Percentiles rank a stretch among this genome's conserved stretches.
These are phyloP conservation scores for Ophiocordyceps camponoti-floridani DNA, from an alignment of 2,329 filamentous ascomycete species.

Conservation along the genomic window DNA sequence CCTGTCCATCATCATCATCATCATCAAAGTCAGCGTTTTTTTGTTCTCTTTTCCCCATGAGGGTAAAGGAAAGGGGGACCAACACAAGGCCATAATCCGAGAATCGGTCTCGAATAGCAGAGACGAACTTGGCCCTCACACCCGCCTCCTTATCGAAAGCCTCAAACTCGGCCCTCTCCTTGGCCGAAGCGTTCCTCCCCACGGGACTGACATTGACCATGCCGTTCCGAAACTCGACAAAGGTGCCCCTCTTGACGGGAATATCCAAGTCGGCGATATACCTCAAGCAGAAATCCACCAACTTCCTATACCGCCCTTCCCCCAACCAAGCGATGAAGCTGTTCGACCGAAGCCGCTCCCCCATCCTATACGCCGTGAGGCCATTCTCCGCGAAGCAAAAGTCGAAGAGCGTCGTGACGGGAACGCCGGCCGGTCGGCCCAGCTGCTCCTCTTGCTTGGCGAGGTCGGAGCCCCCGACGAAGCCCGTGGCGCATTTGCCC, in stretches of 20 bases:
- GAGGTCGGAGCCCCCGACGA: constrained; percentile 83
- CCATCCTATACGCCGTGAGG: constrained; percentile 74
- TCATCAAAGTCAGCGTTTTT: too few relatives aligned
- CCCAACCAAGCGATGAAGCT: constrained; percentile 89
- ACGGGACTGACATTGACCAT: constrained; percentile 79
- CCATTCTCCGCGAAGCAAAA: constrained; percentile 97
- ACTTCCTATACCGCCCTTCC: constrained; percentile 63
- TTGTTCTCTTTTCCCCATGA: too few relatives aligned
- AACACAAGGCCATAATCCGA: constrained; percentile 69
- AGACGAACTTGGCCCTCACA: constrained; percentile 56
- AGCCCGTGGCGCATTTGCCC: constrained; percentile 76
- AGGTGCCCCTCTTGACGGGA: constrained; percentile 68
- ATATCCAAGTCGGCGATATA: constrained; percentile 74
- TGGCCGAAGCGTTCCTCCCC: constrained; percentile 65
- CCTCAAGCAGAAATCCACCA: constrained; percentile 60
- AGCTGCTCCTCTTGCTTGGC: constrained; percentile 93
- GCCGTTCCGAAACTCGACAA: constrained; percentile 77
- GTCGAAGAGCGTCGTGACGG: constrained; percentile 81
- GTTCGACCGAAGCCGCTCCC: constrained; percentile 54
- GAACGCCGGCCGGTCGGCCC: constrained; percentile 39
- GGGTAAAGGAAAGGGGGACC: constrained; percentile 20
- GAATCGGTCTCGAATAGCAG: constrained; percentile 5
- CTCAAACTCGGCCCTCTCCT: constrained; percentile 72
- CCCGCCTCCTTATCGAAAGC: constrained; percentile 62
- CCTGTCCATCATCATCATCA: too few relatives aligned